Conservation (phyloP, 306 rosid genomes). For the Sicyos baderoa region DNA sequence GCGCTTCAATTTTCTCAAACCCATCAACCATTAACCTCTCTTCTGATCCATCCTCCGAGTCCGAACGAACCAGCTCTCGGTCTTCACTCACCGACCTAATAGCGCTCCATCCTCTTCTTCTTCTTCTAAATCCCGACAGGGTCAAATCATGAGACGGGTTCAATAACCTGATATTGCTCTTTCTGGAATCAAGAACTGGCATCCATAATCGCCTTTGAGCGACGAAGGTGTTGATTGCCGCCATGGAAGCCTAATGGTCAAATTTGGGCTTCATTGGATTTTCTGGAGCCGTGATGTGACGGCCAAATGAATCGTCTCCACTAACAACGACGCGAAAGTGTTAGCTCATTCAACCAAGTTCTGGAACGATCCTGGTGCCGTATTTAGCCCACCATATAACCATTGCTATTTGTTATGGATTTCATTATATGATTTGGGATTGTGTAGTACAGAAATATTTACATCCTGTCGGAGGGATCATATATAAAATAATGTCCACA, state of each 20-base stretch:
- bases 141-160: constrained; percentile 19
- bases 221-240: constrained; percentile 31
- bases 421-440: too few species aligned
- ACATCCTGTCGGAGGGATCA: too few species aligned
- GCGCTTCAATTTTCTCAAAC: constrained; percentile 30
- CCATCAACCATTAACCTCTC: constrained; percentile 25
- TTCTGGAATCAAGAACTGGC: constrained; percentile 19
- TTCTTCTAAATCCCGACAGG: constrained; percentile 14
- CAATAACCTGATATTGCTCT: constrained; percentile 12
- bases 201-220: too few species aligned
- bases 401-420: too few species aligned
- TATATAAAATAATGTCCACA: too few species aligned
- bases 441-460: too few species aligned
- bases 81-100: constrained; percentile 49
- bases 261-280: background rate
- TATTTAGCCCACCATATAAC: background rate
- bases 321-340: background rate
- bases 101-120: constrained; percentile 31
- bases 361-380: background rate
- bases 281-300: constrained; percentile 7
- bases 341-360: constrained; percentile 4
- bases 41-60: constrained; percentile 27
- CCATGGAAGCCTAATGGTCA: constrained; percentile 31
- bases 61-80: constrained; percentile 36
- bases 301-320: background rate